Conservation (phyloP, 2,329 filamentous ascomycete genomes). For the Paraconiothyrium brasiliense region DNA sequence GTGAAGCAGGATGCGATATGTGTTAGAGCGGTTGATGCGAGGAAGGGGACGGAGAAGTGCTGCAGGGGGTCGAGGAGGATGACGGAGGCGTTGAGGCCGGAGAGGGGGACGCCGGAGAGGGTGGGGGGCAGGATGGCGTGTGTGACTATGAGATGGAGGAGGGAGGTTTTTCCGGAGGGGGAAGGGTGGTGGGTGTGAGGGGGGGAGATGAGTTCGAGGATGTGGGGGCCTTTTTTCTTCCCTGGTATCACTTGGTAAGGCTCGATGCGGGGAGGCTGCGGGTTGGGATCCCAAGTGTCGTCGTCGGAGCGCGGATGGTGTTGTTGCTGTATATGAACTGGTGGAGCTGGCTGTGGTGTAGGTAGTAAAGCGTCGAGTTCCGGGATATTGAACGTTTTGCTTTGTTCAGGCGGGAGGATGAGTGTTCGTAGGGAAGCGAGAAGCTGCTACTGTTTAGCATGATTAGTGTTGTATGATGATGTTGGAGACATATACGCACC, state of each 20-base stretch:
- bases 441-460: constrained; percentile 41
- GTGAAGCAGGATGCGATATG: constrained; percentile 17
- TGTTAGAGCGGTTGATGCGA: constrained; percentile 51
- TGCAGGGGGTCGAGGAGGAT: constrained; percentile 66
- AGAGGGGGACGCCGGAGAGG: constrained; percentile 34
- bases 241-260: background rate
- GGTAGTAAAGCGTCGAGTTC: constrained; percentile 55
- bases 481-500: constrained; percentile 26
- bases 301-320: constrained; percentile 16
- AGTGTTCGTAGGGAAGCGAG: constrained; percentile 50
- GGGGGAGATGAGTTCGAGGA: constrained; percentile 64
- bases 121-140: constrained; percentile 60
- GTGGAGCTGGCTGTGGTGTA: constrained; percentile 11
- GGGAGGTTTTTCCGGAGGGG: constrained; percentile 65
- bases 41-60: constrained; percentile 61
- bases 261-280: background rate
- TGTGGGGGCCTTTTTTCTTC: constrained; percentile 22
- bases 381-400: constrained; percentile 53
- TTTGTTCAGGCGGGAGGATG: constrained; percentile 23
- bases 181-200: constrained; percentile 47
- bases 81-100: constrained; percentile 56
- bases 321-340: constrained; percentile 15
- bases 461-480: background rate
- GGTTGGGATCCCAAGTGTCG: constrained; percentile 13
- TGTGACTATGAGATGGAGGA: constrained; percentile 66